Base-by-base conservation (phyloP, 257 asterid genomes). In the Fraxinus pennsylvanica region DNA sequence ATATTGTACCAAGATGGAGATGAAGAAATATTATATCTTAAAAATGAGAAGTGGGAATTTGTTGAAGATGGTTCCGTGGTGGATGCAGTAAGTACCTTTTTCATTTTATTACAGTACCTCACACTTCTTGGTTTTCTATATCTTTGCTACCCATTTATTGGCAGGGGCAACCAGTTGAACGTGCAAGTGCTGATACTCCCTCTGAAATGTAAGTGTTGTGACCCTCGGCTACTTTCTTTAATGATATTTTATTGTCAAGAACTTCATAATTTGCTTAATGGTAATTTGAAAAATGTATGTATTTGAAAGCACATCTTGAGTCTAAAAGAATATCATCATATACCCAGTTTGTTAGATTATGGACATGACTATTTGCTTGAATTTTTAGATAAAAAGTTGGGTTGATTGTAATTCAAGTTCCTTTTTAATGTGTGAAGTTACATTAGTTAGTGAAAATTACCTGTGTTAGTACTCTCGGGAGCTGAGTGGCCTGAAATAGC, bases 1-100 rank as follows among this genome's bases (percentile, higher is more conserved):
- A 92, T 96, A 59, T 27, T 41, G 71, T 96, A 96, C 76, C 74
- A 10, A 84, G 99, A 93, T 85, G 99, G 98, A 9, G 99, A 96
- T 71, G 72, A 80, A 80, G 99, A 96, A 86, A 47, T 19, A 10
- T 86, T 96, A 76, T 85, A 88, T 87, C 94, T 96, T 38, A 81
- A 7, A 77, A 86, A 74, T 71, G 91, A 96, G 80, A 71, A 70
- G 70, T 96, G 93, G 96, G 81, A 83, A 68, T 74, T 88, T 78
- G 68, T 96, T 76, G 79, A 63, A 33, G 97, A 87, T 76, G 85
- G 79, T 80, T 68, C 73, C 68, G 82, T 73, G 79, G 83, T 89
- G 68, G 87, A 85, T 76, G 88, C 75, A 75, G 98, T 93, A 82
- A 79, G 89, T 78, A 72, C 35, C 80, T 38, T 74, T 80, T 52